Percentiles rank a stretch among this genome's conserved stretches.
Evolutionary conservation across 306 rosid species (phyloP).

Genomic region (Acmispon strigosus): DNA sequence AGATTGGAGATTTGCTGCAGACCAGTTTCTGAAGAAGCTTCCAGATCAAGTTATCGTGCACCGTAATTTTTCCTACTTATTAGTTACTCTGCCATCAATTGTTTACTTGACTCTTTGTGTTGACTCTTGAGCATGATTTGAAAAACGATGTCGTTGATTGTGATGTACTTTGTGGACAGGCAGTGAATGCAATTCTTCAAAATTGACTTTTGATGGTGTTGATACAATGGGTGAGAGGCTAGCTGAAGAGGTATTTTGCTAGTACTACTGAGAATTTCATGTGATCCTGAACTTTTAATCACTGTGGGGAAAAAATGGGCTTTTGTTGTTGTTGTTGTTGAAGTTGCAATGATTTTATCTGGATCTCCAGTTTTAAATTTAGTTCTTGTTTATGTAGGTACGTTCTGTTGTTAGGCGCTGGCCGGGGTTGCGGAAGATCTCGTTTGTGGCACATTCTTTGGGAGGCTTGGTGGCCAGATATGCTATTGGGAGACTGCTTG

Average conservation of each 20-base stretch:
- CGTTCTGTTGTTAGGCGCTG: constrained; percentile 43
- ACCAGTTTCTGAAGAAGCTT: constrained; percentile 64
- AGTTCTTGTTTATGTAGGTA: constrained; percentile 52
- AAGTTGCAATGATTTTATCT: background rate
- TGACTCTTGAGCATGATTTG: too few species aligned
- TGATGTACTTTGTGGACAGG: constrained; percentile 45
- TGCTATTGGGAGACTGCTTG: constrained; percentile 77
- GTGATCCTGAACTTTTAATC: background rate
- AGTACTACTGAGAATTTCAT: background rate
- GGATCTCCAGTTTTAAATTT: background rate
- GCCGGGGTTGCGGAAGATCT: constrained; percentile 68
- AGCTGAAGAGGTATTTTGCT: constrained; percentile 83
- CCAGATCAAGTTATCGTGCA: constrained; percentile 83
- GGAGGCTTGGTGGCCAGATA: constrained; percentile 95
- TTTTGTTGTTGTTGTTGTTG: background rate
- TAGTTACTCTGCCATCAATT: too few species aligned
- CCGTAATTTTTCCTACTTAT: constrained; percentile 45
- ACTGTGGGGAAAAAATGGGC: background rate
- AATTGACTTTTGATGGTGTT: constrained; percentile 87
- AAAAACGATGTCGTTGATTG: too few species aligned
- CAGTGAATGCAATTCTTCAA: constrained; percentile 83
- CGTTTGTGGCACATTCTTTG: constrained; percentile 93
- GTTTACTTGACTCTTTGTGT: too few species aligned
- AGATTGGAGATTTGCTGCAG: constrained; percentile 84
- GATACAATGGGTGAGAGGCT: constrained; percentile 92